phyloP scores from a whole-genome alignment of 2,329 filamentous ascomycete species.

The Sporothrix sp. region DNA sequence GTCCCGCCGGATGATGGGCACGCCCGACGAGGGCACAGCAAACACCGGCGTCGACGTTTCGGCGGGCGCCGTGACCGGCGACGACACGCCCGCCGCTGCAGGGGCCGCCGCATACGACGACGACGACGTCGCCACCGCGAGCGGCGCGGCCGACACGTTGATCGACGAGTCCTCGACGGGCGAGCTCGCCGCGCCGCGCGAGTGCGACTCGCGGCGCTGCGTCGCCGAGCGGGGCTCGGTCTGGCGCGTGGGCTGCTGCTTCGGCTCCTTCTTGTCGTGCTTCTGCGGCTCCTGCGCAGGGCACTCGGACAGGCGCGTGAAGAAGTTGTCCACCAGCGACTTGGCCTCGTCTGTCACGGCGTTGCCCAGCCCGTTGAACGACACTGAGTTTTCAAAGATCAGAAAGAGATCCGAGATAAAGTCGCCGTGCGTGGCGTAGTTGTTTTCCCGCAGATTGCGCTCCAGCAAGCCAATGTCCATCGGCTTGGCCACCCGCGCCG shows the following conservation, averaged over 20 bases:
- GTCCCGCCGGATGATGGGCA: conserved; percentile 76
- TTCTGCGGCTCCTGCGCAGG: conserved; percentile 46
- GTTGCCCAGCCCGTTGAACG: conserved; percentile 76
- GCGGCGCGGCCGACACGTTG: neutral
- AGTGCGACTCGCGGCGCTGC: conserved; percentile 26
- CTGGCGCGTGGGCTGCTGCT: conserved; percentile 37
- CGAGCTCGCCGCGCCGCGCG: conserved; percentile 23
- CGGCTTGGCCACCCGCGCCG: conserved; percentile 59
- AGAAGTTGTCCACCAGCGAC: conserved; percentile 46
- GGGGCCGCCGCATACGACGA: neutral
- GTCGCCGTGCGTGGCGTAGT: conserved; percentile 59
- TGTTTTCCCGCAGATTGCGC: conserved; percentile 59
- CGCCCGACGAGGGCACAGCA: conserved; percentile 65
- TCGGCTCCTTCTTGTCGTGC: conserved; percentile 50
- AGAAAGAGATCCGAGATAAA: conserved; percentile 67
- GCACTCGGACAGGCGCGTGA: conserved; percentile 36
- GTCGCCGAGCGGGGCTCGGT: conserved; percentile 34
- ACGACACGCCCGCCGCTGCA: conserved; percentile 20
- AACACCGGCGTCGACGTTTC: conserved; percentile 38
- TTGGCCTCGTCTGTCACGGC: conserved; percentile 52
- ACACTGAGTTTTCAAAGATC: conserved; percentile 67
- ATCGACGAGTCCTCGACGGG: conserved; percentile 20
- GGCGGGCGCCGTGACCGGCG: conserved; percentile 30
- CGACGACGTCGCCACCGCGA: neutral
- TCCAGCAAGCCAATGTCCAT: conserved; percentile 84